A percentile compares a stretch with the other conserved stretches of the same genome.
Conservation (phyloP, 1,284 basidiomycete species). For the Rhodotorula sp. region DNA sequence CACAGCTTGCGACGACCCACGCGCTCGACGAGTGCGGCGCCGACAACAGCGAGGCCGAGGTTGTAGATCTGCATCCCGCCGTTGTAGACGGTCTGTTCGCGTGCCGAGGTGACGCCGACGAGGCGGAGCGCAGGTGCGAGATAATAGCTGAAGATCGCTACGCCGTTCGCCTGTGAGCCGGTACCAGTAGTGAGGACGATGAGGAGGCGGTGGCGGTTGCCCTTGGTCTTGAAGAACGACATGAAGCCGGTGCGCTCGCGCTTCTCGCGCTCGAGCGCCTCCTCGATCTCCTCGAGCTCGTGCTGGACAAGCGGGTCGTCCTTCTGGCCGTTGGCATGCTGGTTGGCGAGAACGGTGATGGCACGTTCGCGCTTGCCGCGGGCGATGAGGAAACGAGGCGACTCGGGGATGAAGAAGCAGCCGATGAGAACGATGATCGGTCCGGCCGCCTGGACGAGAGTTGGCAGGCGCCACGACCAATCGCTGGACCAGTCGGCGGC, state of each 20-base stretch:
- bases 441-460: conserved; percentile 49
- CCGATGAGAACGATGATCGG: conserved; percentile 5
- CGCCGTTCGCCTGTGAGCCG: conserved; percentile 5
- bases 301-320: conserved; percentile 68
- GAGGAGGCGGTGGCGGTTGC: conserved; percentile 67
- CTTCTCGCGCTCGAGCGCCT: conserved; percentile 63
- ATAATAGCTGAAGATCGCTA: conserved; percentile 21
- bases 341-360: conserved; percentile 43
- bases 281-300: conserved; percentile 74
- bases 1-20: conserved; percentile 66
- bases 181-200: conserved; percentile 50
- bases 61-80: conserved; percentile 64
- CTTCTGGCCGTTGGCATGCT: conserved; percentile 39
- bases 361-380: conserved; percentile 47
- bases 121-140: conserved; percentile 29
- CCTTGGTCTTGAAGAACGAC: conserved; percentile 61
- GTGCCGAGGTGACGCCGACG: conserved; percentile 36
- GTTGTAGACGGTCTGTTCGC: conserved; percentile 64
- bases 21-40: conserved; percentile 58
- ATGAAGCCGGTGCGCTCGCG: conserved; percentile 55
- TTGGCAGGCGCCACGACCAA: conserved; percentile 74
- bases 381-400: conserved; percentile 46
- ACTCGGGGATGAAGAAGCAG: conserved; percentile 53
- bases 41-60: conserved; percentile 58
- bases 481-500: neutral